Conservation (phyloP, 2,329 filamentous ascomycete species). For the Cordyceps cicadae region DNA sequence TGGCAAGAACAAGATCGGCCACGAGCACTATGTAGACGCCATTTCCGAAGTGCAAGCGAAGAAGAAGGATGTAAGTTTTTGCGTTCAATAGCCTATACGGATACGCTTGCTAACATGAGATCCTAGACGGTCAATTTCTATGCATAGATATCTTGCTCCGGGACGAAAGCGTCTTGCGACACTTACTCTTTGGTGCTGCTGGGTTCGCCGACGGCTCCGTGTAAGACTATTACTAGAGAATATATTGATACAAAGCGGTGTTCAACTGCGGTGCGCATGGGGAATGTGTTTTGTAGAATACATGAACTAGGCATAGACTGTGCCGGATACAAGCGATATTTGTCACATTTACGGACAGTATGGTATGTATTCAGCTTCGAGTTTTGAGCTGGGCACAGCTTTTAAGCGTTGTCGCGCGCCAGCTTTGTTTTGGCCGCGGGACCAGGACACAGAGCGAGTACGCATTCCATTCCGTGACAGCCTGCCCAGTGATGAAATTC, state of each 20-base stretch:
- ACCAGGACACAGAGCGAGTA: too few species aligned
- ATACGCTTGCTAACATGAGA: constrained; percentile 11
- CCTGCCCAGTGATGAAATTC: too few species aligned
- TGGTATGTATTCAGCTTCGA: too few species aligned
- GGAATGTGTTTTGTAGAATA: neutral
- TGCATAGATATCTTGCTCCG: constrained; percentile 27
- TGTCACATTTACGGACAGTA: too few species aligned
- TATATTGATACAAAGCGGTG: constrained; percentile 2
- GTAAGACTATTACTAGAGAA: constrained; percentile 10
- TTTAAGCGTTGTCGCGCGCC: too few species aligned
- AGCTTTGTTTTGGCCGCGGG: too few species aligned
- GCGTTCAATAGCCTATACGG: neutral
- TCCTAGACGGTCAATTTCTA: constrained; percentile 50
- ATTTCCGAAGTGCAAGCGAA: constrained; percentile 92
- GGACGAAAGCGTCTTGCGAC: neutral
- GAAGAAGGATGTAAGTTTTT: constrained; percentile 72
- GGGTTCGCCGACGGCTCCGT: neutral
- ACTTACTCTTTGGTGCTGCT: neutral
- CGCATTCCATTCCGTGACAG: too few species aligned
- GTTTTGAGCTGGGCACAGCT: too few species aligned
- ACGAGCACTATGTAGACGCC: constrained; percentile 98
- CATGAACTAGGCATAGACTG: neutral
- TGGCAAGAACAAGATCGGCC: constrained; percentile 92
- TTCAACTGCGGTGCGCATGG: neutral
- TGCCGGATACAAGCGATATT: too few species aligned